A percentile compares a stretch with the other conserved stretches of the same genome.
Evolutionary conservation across 768 basidiomycete species (phyloP).

Genomic region (Suillus lakei): DNA sequence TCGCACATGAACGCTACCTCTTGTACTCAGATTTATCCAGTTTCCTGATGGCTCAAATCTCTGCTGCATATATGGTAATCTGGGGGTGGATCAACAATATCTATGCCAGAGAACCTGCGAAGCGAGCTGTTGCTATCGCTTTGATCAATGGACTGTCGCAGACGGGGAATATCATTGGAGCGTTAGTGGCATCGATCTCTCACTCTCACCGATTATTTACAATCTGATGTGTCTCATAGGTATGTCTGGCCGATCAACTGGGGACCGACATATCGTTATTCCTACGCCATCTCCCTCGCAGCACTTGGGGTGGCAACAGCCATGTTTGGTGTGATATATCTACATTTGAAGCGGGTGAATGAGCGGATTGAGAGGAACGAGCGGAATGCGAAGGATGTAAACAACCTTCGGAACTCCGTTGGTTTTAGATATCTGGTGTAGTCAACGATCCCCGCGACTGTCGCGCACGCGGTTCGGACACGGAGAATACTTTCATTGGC

Average conservation of each 20-base stretch:
- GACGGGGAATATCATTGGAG: constrained; percentile 79
- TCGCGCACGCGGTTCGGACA: not conserved
- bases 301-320: constrained; percentile 52
- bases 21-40: constrained; percentile 35
- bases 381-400: not conserved
- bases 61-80: constrained; percentile 69
- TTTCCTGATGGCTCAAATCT: constrained; percentile 74
- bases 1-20: not conserved
- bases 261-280: constrained; percentile 68
- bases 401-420: not conserved
- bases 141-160: constrained; percentile 80
- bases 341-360: constrained; percentile 46
- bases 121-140: constrained; percentile 81
- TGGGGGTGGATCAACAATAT: constrained; percentile 51
- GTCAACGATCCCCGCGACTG: not conserved
- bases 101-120: constrained; percentile 79
- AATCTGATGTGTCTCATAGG: not conserved
- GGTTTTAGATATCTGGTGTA: constrained; percentile 9
- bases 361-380: constrained; percentile 40
- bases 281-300: constrained; percentile 72
- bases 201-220: not conserved
- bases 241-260: constrained; percentile 63
- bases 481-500: not conserved
- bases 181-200: constrained; percentile 47
- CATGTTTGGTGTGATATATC: constrained; percentile 50